Evolutionary conservation across 1,284 basidiomycete species (phyloP), one percentile per base, ranked within the genome.

Genomic region (Porogramme epimiltina): DNA sequence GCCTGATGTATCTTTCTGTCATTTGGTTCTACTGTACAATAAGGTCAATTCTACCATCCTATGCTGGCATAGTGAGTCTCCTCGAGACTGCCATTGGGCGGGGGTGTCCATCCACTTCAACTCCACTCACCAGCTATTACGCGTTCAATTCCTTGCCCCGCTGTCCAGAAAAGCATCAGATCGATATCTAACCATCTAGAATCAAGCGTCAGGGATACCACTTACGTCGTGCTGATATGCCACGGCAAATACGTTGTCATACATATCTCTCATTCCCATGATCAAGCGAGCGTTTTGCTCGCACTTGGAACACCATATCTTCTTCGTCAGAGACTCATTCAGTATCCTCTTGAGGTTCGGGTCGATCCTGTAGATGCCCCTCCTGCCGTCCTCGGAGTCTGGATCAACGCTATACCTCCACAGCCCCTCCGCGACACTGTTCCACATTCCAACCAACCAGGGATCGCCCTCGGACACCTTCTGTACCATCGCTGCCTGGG

Each of bases 241-340:
- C 8, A 24, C 28, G 1, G 41, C 20, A 18, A 33, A 18, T 3
- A 43, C 34, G 13, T 42, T 25, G 40, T 37, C 10, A 19, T 31
- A 39, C 45, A 51, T 36, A 18, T 24, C 31, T 13, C 39, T n/a
- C 40, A 53, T 40, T n/a, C 42, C 36, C 10, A 45, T 20, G 38
- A 45, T 45, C n/a, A 45, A 19, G 20, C 45, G n/a, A 15, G 42
- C 44, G 34, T 46, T 46, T 13, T 31, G 40, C 6, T 46, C 49
- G 31, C 49, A 51, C 19, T 37, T 39, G 4, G 39, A 19, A 22
- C 49, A 51, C 49, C 49, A 51, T 8, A 46, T 46, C 38, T 51
- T 42, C 40, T 38, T 41, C 33, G n/a, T 18, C 24, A 51, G 22
- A 18, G 49, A 51, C 39, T 51, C 23, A 16, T 25, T 31, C 31